Base-by-base conservation (phyloP, 179 eudicot species). In the Carnegiea gigantea region DNA sequence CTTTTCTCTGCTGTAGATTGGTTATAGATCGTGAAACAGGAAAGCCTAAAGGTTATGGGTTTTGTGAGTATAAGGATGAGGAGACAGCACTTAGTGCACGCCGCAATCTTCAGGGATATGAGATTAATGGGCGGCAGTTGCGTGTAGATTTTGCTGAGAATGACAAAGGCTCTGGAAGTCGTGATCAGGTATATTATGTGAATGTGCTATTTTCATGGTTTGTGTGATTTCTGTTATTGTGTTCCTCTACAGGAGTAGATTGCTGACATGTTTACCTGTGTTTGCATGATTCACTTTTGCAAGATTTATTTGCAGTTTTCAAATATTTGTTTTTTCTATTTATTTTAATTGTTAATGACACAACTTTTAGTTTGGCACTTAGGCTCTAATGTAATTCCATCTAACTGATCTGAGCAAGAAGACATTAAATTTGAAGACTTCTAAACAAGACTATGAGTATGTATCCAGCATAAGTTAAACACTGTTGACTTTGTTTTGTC, bases 21-120 rank as follows among this genome's bases (percentile, higher is more conserved):
- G 99, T 95, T 82, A 89, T 90, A 82, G 99, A 95, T 83, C 93
- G 98, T 82, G 99, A 95, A 88, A 94, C 99, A 74, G 99, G 99
- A 74, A 95, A 94, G 86, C 99, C 99, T 24, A 95, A 95, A 87
- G 99, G 99, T 80, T 95, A 94, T 88, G 99, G 99, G n/a, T 95
- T 95, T 86, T 95, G 99, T 83, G 99, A 95, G 83, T 95, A 95
- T 80, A 95, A 92, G 88, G 99, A 95, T 83, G 98, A 94, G 83
- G 99, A 95, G 88, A 95, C 99, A 76, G 99, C 99, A 79, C 88
- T 95, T 68, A 95, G 99, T 91, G 99, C 99, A 76, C 95, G 97
- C 44, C 93, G 99, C 49, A 95, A 95, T 89, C 99, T 95, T 81
- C 95, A 94, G 85, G 99, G 98, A 49, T 94, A 94, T 84, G 98